Percentiles rank a stretch among this genome's conserved stretches.
Evolutionary conservation across 352 stramenopile species (phyloP).

Genomic region (Salisapilia sapeloensis): DNA sequence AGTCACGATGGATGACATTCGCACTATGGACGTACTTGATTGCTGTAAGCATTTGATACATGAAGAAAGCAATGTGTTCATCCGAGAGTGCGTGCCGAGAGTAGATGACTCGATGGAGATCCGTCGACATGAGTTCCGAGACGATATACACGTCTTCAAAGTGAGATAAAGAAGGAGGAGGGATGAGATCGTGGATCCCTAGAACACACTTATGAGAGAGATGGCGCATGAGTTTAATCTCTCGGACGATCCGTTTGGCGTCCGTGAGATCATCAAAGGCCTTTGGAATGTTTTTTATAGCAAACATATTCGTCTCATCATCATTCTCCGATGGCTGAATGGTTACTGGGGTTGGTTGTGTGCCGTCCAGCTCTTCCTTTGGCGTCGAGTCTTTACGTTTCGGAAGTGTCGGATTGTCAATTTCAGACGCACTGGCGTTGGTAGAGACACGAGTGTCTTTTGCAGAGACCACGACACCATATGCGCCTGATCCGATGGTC

Average conservation of each 20-base stretch:
- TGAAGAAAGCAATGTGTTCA: conserved; percentile 80
- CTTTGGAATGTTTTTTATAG: conserved; percentile 91
- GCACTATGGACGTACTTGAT: conserved; percentile 89
- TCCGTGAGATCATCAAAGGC: conserved; percentile 97
- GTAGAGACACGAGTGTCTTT: conserved; percentile 22
- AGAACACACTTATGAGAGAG: conserved; percentile 85
- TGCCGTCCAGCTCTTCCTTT: no score
- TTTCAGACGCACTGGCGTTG: neutral
- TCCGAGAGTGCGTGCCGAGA: conserved; percentile 69
- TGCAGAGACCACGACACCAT: conserved; percentile 81
- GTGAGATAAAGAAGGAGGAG: conserved; percentile 37
- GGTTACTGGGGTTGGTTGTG: conserved; percentile 18
- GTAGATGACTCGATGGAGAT: conserved; percentile 84
- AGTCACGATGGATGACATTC: conserved; percentile 91
- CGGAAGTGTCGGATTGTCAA: no score
- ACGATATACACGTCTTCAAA: conserved; percentile 86
- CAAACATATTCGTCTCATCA: conserved; percentile 3
- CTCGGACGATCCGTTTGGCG: conserved; percentile 96
- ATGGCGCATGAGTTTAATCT: conserved; percentile 89
- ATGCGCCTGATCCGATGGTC: conserved; percentile 81
- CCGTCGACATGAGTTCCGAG: conserved; percentile 82
- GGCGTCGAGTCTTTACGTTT: conserved; percentile 5
- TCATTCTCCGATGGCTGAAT: no score
- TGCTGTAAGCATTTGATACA: conserved; percentile 83
- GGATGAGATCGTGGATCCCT: conserved; percentile 59